Evolutionary conservation across 2,329 filamentous ascomycete genomes (phyloP), one percentile per base, ranked within the genome.

Genomic region (Pseudocercospora fijiensis): DNA sequence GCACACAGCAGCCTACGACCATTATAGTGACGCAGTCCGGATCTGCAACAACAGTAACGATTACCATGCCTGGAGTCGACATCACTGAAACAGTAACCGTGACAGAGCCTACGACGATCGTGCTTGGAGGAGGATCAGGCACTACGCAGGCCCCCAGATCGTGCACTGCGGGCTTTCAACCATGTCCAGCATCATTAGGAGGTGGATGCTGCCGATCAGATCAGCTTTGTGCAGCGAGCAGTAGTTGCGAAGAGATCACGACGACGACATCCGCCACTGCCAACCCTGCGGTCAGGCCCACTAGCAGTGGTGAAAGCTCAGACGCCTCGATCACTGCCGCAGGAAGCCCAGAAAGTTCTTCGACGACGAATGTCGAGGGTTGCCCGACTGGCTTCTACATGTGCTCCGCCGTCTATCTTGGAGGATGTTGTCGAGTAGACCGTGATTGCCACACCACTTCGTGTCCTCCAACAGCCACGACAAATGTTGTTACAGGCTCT

Each of bases 301-400:
- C 79, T 1, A 78, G 76, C 53, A 65, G 62, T 47, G 57, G 58
- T 26, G 27, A 57, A 18, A 63, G 60, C 2, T 66, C 69, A 8
- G 65, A 64, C 13, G 60, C 65, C n/a, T 61, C 67, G 1, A 63
- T 69, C 24, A 67, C 65, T 4, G 62, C 64, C 13, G 66, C 69
- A 1, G 61, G 62, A 16, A 66, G 57, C 11, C 51, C 41, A 20
- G 49, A 60, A 26, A 77, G 76, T 1, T 69, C 74, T 6, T 77
- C 78, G 27, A 76, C 80, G 11, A 30, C 72, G 65, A 52, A 33
- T 58, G 68, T 58, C 33, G 72, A 76, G 8, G 73, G 84, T 70
- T 98, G 94, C 71, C 94, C 94, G 0, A 93, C 89, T 0, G 93
- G 93, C 2, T 98, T 93, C 81, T 98, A 98, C 77, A 89, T 91